Percentiles rank a stretch among this genome's conserved stretches.
These are phyloP conservation scores for Colletotrichum limetticola DNA, from an alignment of 2,329 filamentous ascomycete genomes.

Conservation along the genomic window DNA sequence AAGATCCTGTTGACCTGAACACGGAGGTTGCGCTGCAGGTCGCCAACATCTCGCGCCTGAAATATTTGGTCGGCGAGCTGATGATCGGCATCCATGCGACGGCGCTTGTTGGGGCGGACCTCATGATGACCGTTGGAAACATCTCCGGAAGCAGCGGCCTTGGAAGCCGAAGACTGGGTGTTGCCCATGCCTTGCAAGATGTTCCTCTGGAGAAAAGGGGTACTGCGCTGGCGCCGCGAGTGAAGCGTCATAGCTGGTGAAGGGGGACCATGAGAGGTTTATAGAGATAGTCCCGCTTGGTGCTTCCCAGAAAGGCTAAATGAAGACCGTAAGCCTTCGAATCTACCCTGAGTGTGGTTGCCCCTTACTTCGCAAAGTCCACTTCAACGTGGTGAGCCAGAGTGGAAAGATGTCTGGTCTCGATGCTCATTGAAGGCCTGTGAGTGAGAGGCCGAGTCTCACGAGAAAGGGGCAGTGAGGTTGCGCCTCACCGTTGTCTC, in stretches of 20 bases:
- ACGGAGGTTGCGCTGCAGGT: conserved; percentile 56
- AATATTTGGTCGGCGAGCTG: conserved; percentile 47
- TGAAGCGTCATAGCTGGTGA: conserved; percentile 60
- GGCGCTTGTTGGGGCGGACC: conserved; percentile 59
- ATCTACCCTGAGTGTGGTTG: not conserved
- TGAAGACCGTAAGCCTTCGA: conserved; percentile 11
- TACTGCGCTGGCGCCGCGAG: conserved; percentile 57
- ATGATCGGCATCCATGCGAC: conserved; percentile 51
- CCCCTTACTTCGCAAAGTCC: conserved; percentile 27
- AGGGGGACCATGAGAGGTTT: conserved; percentile 39
- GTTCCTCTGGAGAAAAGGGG: conserved; percentile 66
- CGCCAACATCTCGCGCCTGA: conserved; percentile 43
- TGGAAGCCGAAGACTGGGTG: conserved; percentile 52
- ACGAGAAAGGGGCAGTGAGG: not conserved
- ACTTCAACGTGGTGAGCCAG: conserved; percentile 23
- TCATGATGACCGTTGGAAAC: conserved; percentile 48
- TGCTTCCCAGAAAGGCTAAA: conserved; percentile 14
- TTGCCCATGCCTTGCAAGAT: conserved; percentile 58
- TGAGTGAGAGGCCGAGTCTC: not conserved
- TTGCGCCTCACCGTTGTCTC: not conserved
- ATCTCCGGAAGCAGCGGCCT: conserved; percentile 46
- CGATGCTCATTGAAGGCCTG: conserved; percentile 18
- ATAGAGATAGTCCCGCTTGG: conserved; percentile 21
- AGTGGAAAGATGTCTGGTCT: conserved; percentile 2
- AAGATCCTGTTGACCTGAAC: conserved; percentile 64